Evolutionary conservation across 257 asterid genomes (phyloP).

Genomic region (Nicotiana benthamiana): DNA sequence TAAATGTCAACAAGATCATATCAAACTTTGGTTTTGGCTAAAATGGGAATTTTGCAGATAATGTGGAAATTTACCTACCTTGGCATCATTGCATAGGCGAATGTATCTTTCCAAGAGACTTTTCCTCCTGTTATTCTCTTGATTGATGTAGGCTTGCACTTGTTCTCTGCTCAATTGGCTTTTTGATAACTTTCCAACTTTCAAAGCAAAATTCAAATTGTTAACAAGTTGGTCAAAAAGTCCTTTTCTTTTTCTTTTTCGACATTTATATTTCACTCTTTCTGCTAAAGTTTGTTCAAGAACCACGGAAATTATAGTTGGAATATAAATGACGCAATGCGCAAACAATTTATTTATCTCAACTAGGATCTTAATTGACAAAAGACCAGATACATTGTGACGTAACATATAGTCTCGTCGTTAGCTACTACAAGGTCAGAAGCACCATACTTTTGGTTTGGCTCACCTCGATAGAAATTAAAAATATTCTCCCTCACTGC

Average conservation of each 20-base stretch:
- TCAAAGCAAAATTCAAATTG: constrained; percentile 1
- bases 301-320: neutral
- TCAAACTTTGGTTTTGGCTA: neutral
- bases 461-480: neutral
- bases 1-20: neutral
- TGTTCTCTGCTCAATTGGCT: constrained; percentile 68
- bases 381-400: neutral
- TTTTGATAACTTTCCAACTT: constrained; percentile 76
- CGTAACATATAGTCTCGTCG: neutral
- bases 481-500: too few species aligned
- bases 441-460: neutral
- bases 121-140: constrained; percentile 57
- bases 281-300: neutral
- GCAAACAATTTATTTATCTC: neutral
- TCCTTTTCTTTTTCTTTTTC: neutral
- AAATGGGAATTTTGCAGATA: neutral
- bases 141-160: constrained; percentile 46
- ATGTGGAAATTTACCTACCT: constrained; percentile 22
- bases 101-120: constrained; percentile 59
- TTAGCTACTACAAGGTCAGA: neutral
- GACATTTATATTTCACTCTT: neutral
- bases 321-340: neutral
- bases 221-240: neutral
- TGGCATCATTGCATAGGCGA: constrained; percentile 58
- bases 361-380: neutral